These are phyloP conservation scores for Ambrosiella xylebori DNA, from an alignment of 2,329 filamentous ascomycete genomes.

Conservation along the genomic window DNA sequence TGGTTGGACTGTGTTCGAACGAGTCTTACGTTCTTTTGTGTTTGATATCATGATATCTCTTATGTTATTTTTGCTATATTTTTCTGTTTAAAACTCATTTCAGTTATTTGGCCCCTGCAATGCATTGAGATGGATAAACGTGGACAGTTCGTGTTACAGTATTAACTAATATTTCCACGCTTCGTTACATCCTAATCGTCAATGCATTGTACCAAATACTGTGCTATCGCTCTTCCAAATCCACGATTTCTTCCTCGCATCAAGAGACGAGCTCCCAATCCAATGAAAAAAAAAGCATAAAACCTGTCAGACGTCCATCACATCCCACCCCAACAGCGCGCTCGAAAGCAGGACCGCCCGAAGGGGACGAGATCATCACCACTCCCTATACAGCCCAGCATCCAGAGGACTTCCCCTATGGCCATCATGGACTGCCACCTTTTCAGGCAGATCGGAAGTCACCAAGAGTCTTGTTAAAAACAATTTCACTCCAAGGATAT, in stretches of 20 bases:
- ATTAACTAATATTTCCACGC: too few species aligned
- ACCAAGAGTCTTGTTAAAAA: constrained; percentile 21
- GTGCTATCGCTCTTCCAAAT: too few species aligned
- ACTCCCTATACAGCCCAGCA: constrained; percentile 60
- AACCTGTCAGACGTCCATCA: constrained; percentile 80
- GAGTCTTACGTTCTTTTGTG: background rate
- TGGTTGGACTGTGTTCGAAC: too few species aligned
- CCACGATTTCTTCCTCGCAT: constrained; percentile 37
- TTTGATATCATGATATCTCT: too few species aligned
- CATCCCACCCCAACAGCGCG: constrained; percentile 61
- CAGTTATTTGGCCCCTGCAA: too few species aligned
- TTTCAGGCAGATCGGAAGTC: constrained; percentile 44
- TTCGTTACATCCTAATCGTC: too few species aligned
- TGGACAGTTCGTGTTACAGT: too few species aligned
- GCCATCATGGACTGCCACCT: constrained; percentile 34
- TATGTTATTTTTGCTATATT: too few species aligned
- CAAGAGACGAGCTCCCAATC: constrained; percentile 20
- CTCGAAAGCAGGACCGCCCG: constrained; percentile 57
- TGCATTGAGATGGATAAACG: too few species aligned
- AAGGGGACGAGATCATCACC: constrained; percentile 88
- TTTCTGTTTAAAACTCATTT: too few species aligned
- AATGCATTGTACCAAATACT: too few species aligned
- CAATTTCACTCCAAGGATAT: constrained; percentile 74
- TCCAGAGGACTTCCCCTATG: constrained; percentile 10
- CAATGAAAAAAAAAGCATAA: constrained; percentile 38